These are phyloP conservation scores for Filobasidium wieringae DNA, from an alignment of 768 basidiomycete genomes.

Conservation along the genomic window DNA sequence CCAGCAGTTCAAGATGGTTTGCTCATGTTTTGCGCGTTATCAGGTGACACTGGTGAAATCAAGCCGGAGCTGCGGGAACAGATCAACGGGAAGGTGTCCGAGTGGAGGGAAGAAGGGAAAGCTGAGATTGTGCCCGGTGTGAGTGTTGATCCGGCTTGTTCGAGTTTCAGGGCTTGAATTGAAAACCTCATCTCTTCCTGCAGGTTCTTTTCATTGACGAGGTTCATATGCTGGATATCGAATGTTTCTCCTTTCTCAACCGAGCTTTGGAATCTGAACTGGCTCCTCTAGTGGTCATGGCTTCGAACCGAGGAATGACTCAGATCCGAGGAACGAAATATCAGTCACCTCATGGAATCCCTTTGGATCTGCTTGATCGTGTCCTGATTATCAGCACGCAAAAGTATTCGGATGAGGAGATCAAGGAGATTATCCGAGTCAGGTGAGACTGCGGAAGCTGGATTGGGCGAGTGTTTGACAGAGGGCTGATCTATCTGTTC, in stretches of 20 bases:
- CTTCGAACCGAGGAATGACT: constrained; percentile 88
- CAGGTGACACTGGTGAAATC: constrained; percentile 97
- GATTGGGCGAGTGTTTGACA: neutral
- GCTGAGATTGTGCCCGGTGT: constrained; percentile 95
- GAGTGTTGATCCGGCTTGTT: constrained; percentile 30
- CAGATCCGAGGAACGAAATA: constrained; percentile 91
- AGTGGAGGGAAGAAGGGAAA: constrained; percentile 98
- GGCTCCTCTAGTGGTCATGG: constrained; percentile 94
- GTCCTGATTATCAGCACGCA: constrained; percentile 91
- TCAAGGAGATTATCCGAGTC: constrained; percentile 83
- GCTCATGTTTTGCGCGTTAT: constrained; percentile 42
- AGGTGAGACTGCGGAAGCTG: constrained; percentile 46
- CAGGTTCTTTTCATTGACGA: constrained; percentile 98
- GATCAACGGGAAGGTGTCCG: constrained; percentile 90
- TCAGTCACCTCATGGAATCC: constrained; percentile 86
- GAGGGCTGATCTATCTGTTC: neutral
- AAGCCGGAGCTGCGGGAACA: constrained; percentile 92
- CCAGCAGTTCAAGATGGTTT: neutral
- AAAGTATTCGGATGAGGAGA: constrained; percentile 69
- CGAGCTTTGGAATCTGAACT: constrained; percentile 87
- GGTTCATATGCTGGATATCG: constrained; percentile 99
- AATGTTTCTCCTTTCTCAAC: constrained; percentile 97
- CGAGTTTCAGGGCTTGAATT: neutral
- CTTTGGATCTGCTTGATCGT: constrained; percentile 85
- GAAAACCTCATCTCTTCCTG: neutral